These are phyloP conservation scores for Coemansia sp. DNA, from an alignment of 192 early-diverging fungal species.

Conservation along the genomic window DNA sequence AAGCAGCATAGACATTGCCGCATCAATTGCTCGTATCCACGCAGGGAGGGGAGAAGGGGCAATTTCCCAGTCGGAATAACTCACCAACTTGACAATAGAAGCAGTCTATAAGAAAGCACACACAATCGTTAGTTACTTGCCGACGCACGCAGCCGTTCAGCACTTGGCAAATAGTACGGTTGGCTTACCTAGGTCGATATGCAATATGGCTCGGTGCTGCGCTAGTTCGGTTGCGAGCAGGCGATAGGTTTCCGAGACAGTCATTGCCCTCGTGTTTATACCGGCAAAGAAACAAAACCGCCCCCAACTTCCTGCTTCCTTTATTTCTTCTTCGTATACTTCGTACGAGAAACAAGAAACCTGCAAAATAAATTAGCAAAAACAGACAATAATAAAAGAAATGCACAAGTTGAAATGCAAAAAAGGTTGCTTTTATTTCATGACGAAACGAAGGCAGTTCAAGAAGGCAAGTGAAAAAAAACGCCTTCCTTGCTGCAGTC, in stretches of 20 bases:
- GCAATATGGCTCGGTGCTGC: constrained; percentile 51
- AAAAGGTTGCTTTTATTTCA: too few species aligned
- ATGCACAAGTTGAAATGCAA: constrained; percentile 5
- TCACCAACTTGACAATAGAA: constrained; percentile 79
- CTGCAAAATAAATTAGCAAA: neutral
- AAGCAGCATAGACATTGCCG: neutral
- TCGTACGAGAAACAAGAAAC: neutral
- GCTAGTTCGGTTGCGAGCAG: constrained; percentile 33
- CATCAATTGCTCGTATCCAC: neutral
- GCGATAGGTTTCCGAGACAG: constrained; percentile 10
- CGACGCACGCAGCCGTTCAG: too few species aligned
- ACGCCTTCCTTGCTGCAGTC: too few species aligned
- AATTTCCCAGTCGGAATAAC: too few species aligned
- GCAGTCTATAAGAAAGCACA: constrained; percentile 54
- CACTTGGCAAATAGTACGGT: neutral
- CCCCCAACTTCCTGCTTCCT: neutral
- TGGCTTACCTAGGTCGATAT: constrained; percentile 57
- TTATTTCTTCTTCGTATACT: neutral
- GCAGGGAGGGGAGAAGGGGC: neutral
- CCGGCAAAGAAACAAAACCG: neutral
- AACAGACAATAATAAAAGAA: neutral
- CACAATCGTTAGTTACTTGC: neutral
- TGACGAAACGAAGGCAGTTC: too few species aligned
- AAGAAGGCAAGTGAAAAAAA: too few species aligned
- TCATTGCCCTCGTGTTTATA: constrained; percentile 10